Evolutionary conservation across 495 filamentous ascomycete species (phyloP).

Genomic region (Arthonia radiata): DNA sequence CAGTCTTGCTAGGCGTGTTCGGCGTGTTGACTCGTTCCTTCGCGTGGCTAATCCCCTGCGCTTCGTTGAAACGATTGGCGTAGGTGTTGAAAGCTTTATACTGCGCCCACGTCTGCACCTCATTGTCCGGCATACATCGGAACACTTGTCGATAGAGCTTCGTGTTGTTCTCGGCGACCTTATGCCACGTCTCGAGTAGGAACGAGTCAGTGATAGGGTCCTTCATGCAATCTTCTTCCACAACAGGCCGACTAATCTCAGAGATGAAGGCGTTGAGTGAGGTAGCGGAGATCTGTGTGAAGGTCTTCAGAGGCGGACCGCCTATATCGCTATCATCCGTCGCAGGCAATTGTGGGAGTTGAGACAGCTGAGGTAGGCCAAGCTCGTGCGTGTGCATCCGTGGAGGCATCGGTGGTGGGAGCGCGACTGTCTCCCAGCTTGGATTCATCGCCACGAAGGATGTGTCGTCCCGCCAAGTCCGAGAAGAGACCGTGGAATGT

Average conservation of each 20-base stretch:
- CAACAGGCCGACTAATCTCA: slow-evolving; percentile 37
- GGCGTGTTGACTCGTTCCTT: slow-evolving; percentile 5
- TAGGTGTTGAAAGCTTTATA: slow-evolving; percentile 77
- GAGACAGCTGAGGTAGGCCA: slow-evolving; percentile 34
- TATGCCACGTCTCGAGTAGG: slow-evolving; percentile 67
- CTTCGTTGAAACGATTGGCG: slow-evolving; percentile 49
- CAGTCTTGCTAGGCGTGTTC: slow-evolving; percentile 14
- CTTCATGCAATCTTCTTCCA: slow-evolving; percentile 45
- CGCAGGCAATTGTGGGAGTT: slow-evolving; percentile 37
- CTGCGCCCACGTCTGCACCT: slow-evolving; percentile 80
- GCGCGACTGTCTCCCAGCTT: too few relatives aligned
- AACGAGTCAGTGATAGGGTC: slow-evolving; percentile 70
- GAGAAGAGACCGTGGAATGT: too few relatives aligned
- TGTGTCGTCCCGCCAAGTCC: too few relatives aligned
- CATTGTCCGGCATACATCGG: slow-evolving; percentile 86
- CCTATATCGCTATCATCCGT: slow-evolving; percentile 63
- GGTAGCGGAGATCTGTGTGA: slow-evolving; percentile 18
- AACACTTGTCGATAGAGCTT: slow-evolving; percentile 82
- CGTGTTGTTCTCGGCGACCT: slow-evolving; percentile 84
- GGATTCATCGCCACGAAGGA: too few relatives aligned
- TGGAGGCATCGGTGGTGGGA: slow-evolving; percentile 23
- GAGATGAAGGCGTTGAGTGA: slow-evolving; percentile 31
- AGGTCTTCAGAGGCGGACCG: slow-evolving; percentile 27
- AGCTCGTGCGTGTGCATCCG: slow-evolving; percentile 26
- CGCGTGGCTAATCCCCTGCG: slow-evolving; percentile 15